Evolutionary conservation across 192 early-diverging fungal species (phyloP).

Genomic region (Umbelopsis isabellina): DNA sequence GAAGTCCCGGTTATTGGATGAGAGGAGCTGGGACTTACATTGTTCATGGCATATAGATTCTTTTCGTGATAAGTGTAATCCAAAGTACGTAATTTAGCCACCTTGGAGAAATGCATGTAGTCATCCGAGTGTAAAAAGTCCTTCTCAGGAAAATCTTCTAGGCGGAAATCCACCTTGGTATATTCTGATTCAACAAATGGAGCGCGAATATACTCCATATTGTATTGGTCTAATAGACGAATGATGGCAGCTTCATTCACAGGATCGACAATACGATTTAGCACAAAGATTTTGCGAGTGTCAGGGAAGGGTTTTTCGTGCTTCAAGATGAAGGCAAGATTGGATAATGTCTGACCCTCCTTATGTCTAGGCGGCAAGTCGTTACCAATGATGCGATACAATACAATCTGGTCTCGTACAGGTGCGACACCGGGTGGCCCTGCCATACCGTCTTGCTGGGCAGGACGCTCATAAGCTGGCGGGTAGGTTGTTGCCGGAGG

Average conservation of each 20-base stretch:
- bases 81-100: slow-evolving; percentile 57
- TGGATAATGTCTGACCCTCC: slow-evolving; percentile 61
- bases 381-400: slow-evolving; percentile 64
- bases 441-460: not conserved
- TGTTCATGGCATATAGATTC: slow-evolving; percentile 70
- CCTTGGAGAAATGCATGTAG: slow-evolving; percentile 58
- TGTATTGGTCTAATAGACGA: slow-evolving; percentile 49
- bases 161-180: slow-evolving; percentile 55
- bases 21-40: slow-evolving; percentile 47
- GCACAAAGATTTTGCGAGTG: slow-evolving; percentile 59
- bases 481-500: not conserved
- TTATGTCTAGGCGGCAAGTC: slow-evolving; percentile 66
- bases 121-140: slow-evolving; percentile 68
- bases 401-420: slow-evolving; percentile 42
- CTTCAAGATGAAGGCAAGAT: slow-evolving; percentile 61
- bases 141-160: slow-evolving; percentile 64
- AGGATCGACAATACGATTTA: slow-evolving; percentile 63
- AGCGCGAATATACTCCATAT: slow-evolving; percentile 58
- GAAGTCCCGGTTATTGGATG: not conserved
- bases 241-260: slow-evolving; percentile 60
- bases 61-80: slow-evolving; percentile 69
- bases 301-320: slow-evolving; percentile 60
- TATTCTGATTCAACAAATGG: slow-evolving; percentile 61
- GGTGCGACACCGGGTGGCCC: not conserved
- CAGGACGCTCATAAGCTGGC: slow-evolving; percentile 2